Conservation (phyloP, 306 rosid genomes). For the Dalbergia cultrata region DNA sequence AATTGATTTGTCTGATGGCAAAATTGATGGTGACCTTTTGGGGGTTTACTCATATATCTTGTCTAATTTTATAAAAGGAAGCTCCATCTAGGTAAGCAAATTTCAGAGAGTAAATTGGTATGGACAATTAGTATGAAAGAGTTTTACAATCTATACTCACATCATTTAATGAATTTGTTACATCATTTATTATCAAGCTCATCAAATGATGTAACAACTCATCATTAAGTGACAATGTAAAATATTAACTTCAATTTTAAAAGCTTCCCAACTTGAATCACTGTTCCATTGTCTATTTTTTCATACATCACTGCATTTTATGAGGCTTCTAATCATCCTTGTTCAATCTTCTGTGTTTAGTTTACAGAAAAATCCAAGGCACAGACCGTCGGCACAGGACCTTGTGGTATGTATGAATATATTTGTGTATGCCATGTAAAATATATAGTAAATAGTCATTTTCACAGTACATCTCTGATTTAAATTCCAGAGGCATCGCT, state of each 20-base stretch:
- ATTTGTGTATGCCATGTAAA: neutral
- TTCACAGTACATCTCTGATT: constrained; percentile 50
- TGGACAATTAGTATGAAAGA: neutral
- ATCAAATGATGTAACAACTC: too few relatives aligned
- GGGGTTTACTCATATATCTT: neutral
- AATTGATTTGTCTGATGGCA: too few relatives aligned
- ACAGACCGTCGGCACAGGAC: constrained; percentile 82
- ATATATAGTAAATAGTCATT: constrained; percentile 9
- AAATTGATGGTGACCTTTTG: too few relatives aligned
- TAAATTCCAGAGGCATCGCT: constrained; percentile 75
- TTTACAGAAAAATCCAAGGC: constrained; percentile 74
- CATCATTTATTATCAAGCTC: too few relatives aligned
- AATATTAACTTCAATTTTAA: neutral
- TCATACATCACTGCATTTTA: constrained; percentile 23
- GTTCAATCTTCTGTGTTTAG: constrained; percentile 56
- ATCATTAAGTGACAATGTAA: too few relatives aligned
- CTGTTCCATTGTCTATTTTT: constrained; percentile 6
- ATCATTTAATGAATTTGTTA: too few relatives aligned
- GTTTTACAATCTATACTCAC: neutral
- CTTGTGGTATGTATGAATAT: constrained; percentile 72
- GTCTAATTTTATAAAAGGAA: constrained; percentile 26
- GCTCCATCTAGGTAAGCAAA: neutral
- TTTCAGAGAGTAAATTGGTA: neutral
- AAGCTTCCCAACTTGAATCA: neutral
- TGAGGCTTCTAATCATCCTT: constrained; percentile 51